Base-by-base conservation (phyloP, 331 rosid species). In the Quercus tomentella region DNA sequence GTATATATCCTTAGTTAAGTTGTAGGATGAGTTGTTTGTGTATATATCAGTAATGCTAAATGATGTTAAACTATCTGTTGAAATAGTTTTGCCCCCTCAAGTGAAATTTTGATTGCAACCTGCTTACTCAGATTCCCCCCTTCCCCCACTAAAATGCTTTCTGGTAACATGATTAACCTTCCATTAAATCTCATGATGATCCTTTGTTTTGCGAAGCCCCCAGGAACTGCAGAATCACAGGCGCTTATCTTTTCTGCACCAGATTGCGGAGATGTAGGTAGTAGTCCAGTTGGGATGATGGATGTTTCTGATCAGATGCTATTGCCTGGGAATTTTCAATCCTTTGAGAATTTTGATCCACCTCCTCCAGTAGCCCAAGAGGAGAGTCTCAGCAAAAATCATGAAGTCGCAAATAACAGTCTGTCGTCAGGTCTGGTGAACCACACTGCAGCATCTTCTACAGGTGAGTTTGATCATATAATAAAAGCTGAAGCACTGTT, bases 211-310 rank as follows among this genome's bases (percentile, higher is more conserved):
- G 77, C 41, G 79, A 88, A 94, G 99, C 99, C 99, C 88, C 99
- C 99, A 83, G 99, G 99, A 93, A 89, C 96, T 83, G 89, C 94
- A 1, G 99, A 95, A 81, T 86, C 97, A 67, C 99, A 95, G 84
- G 87, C 96, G 16, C 92, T 93, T n/a, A 72, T 89, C 79, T 84
- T 93, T 73, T 86, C 96, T 79, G 93, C 89, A 41, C 89, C 96
- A 31, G 94, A 95, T 72, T 88, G 84, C 75, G 90, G 96, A 25
- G 97, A 95, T 87, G 88, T 90, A 78, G 90, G 84, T 58, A 87
- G 89, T 87, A 95, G 93, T 84, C 91, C 94, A 71, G 97, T 77
- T 79, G 99, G 90, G 82, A 80, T 85, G 75, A 86, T 90, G 83
- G 98, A 91, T 88, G 89, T 80, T 86, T 71, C 93, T 43, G 97